phyloP scores from a whole-genome alignment of 805 yeast species.

The Komagataella ulmi region DNA sequence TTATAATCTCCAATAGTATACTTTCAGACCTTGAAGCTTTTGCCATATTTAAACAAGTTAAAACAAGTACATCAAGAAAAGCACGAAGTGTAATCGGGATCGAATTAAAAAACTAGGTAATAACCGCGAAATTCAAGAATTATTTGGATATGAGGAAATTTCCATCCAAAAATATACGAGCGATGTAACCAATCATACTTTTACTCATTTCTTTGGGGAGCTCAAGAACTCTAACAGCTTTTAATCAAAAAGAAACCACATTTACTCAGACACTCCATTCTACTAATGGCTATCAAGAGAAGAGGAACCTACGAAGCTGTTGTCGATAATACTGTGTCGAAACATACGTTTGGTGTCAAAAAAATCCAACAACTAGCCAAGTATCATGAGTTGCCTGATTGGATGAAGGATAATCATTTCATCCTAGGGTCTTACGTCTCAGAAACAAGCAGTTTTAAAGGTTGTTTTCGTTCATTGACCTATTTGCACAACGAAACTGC shows the following conservation, averaged over 20 bases:
- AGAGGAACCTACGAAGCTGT: background rate
- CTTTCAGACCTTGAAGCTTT: conserved; percentile 11
- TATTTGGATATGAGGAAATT: too few relatives aligned
- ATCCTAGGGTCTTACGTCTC: conserved; percentile 36
- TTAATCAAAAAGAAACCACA: background rate
- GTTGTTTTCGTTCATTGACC: conserved; percentile 25
- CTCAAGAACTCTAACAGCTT: background rate
- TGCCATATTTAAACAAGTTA: background rate
- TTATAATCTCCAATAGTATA: conserved; percentile 42
- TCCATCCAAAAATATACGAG: too few relatives aligned
- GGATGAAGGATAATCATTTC: conserved; percentile 47
- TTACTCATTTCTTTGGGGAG: too few relatives aligned
- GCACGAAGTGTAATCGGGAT: too few relatives aligned
- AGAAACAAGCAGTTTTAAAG: conserved; percentile 26
- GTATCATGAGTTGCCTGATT: conserved; percentile 32
- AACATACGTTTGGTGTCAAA: background rate
- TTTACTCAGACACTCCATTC: background rate
- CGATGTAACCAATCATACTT: too few relatives aligned
- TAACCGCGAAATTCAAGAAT: too few relatives aligned
- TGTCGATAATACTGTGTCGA: background rate
- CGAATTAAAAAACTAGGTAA: too few relatives aligned
- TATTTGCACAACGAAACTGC: conserved; percentile 41
- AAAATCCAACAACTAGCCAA: conserved; percentile 6
- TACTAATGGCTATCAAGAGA: background rate
- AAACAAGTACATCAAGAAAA: background rate